Base-by-base conservation (phyloP, 2,329 filamentous ascomycete genomes). In the Colletotrichum sp. region DNA sequence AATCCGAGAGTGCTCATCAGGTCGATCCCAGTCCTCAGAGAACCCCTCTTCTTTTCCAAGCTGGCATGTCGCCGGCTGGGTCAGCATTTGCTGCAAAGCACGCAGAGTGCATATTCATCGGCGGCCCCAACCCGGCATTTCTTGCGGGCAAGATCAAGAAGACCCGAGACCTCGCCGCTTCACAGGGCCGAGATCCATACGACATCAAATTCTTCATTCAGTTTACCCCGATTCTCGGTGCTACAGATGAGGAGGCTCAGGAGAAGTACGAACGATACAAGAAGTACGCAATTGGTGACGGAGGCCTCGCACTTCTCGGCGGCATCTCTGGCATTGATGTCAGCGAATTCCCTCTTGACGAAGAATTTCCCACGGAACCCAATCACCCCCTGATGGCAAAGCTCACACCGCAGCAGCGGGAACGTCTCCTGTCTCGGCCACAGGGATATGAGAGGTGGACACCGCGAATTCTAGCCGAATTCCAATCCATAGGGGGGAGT, bases 301-400 rank as follows among this genome's bases (percentile, higher is more conserved):
- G 80, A 21, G 79, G 77, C 0, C 78, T 82, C 2, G 80, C 80
- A 5, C 79, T 79, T 15, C 81, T 81, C 74, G 76, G 75, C 16
- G 79, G 79, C 52, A 79, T 77, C 67, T 80, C 79, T 6, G 80
- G 80, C 61, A 77, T 81, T 28, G 81, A 82, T 68, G 69, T 82
- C 8, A 59, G 67, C 30, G 26, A 55, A n/a, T 81, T 78, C 43
- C 77, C 66, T 32, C 75, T 78, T 9, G 81, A 82, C 69, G 78
- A 81, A 36, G 72, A 71, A 30, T 80, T 81, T 30, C 30, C 21
- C 5, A 61, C 48, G n/a, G 63, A 66, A 18, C 57, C 69, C 26
- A 32, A 65, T 32, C 75, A 77, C 32, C 61, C 72, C 7, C 34
- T 77, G 9, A 36, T 73, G 52, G 52, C 75, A 12, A 67, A 60